Evolutionary conservation across 495 filamentous ascomycete genomes (phyloP).

Genomic region (Podospora bellae-mahoneyi): DNA sequence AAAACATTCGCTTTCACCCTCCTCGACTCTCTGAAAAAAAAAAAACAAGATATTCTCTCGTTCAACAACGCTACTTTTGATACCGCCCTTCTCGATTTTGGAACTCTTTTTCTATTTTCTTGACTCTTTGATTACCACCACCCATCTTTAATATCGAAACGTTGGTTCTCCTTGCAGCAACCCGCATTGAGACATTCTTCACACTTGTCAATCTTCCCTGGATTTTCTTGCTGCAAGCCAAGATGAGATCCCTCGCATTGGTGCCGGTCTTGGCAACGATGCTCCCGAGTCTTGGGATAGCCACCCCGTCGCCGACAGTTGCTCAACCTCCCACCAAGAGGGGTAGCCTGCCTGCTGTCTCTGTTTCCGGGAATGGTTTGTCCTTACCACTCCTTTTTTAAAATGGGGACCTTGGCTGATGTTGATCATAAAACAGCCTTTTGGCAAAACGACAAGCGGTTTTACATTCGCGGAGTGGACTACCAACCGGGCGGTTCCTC

Average conservation of each 20-base stretch:
- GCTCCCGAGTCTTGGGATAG: slow-evolving; percentile 49
- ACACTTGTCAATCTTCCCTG: not conserved
- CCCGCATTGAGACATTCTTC: not conserved
- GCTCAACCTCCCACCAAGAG: slow-evolving; percentile 55
- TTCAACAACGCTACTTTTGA: not conserved
- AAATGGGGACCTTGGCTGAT: too few relatives aligned
- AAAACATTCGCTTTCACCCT: not conserved
- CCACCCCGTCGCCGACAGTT: slow-evolving; percentile 55
- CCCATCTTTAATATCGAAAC: slow-evolving; percentile 4
- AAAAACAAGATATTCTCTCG: not conserved
- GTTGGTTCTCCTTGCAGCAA: slow-evolving; percentile 1
- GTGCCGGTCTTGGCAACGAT: slow-evolving; percentile 52
- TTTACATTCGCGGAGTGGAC: slow-evolving; percentile 93
- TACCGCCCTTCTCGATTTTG: not conserved
- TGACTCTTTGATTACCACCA: not conserved
- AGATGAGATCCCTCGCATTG: slow-evolving; percentile 29
- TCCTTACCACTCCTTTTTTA: not conserved
- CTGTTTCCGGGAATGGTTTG: slow-evolving; percentile 49
- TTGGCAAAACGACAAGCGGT: slow-evolving; percentile 76
- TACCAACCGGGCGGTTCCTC: slow-evolving; percentile 93
- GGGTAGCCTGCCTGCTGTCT: slow-evolving; percentile 41
- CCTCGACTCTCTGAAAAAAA: not conserved
- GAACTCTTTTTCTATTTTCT: not conserved
- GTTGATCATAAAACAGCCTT: slow-evolving; percentile 56
- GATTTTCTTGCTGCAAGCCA: slow-evolving; percentile 5